Base-by-base conservation (phyloP, 2,329 filamentous ascomycete species). In the Xylariaceae sp. region DNA sequence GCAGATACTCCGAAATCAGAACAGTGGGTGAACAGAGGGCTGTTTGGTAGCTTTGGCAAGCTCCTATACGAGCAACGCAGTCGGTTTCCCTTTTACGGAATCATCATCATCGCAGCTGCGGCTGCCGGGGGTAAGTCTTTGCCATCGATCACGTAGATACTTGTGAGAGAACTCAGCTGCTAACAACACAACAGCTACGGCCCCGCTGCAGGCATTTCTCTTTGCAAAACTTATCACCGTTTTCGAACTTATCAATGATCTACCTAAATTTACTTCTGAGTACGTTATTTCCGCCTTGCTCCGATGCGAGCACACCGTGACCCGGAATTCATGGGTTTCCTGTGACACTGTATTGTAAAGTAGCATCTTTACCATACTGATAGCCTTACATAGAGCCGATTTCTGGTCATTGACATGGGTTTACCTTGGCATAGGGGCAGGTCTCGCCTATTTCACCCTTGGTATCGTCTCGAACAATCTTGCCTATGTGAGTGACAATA, bases 381-480 rank as follows among this genome's bases (percentile, higher is more conserved):
- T 10, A 22, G 3, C 29, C 16, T 4, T 38, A 2, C 11, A 20
- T 38, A 53, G 50, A 27, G 73, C 72, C 23, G 71, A 76, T 40
- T 85, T 84, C 60, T 86, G 79, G 79, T 74, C 80, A 0, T 69
- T 82, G 48, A 85, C 86, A 78, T 86, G 82, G 69, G 69, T 79
- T 17, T 63, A 80, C 0, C 66, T 84, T 22, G 82, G 81, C 2
- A 67, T 76, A 4, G 73, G 65, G 8, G 64, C 74, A 8, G 77
- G 77, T 2, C 2, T 76, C 0, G 65, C 72, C 14, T 85, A 85
- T 60, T 78, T 79, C 51, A 47, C 69, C 19, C 64, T 79, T 6
- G 70, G 67, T 0, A 64, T 59, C 37, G 59, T 67, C 4, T 65
- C 78, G 2, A 77, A 69, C 2, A 65, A 67, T 12, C 61, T 79